Percentiles rank a stretch among this genome's conserved stretches.
phyloP scores from a whole-genome alignment of 352 stramenopile genomes.

The Globisporangium okanoganense region DNA sequence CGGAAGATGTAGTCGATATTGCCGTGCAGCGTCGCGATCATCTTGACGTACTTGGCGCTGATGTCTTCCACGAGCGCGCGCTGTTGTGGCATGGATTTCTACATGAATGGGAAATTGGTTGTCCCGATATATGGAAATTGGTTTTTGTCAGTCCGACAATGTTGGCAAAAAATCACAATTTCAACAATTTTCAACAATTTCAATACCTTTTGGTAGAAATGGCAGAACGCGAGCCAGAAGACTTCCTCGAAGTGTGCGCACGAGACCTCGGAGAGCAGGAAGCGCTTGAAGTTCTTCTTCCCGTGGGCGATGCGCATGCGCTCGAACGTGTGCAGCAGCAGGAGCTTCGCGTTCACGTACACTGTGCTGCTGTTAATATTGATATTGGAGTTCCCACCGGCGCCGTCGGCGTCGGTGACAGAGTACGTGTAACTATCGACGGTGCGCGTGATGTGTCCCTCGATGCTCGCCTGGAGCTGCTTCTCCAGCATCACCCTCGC shows the following conservation, averaged over 20 bases:
- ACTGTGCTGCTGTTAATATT: slow-evolving; percentile 17
- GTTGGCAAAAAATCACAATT: background rate
- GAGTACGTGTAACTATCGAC: slow-evolving; percentile 70
- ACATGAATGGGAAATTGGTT: background rate
- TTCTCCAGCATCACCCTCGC: slow-evolving; percentile 77
- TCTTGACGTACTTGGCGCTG: slow-evolving; percentile 75
- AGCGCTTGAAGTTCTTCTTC: slow-evolving; percentile 82
- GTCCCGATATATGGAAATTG: background rate
- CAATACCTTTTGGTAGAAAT: slow-evolving; percentile 84
- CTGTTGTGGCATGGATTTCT: slow-evolving; percentile 61
- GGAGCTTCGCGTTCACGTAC: slow-evolving; percentile 76
- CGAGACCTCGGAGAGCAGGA: slow-evolving; percentile 72
- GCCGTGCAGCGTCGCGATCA: slow-evolving; percentile 60
- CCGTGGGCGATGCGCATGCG: slow-evolving; percentile 71
- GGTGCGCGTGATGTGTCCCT: slow-evolving; percentile 84
- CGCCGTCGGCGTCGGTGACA: slow-evolving; percentile 7
- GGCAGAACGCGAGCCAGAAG: slow-evolving; percentile 87
- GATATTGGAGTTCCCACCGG: background rate
- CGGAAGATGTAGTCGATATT: slow-evolving; percentile 87
- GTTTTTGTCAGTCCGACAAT: background rate
- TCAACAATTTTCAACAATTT: background rate
- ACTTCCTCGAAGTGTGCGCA: slow-evolving; percentile 83
- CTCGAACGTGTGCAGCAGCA: slow-evolving; percentile 84
- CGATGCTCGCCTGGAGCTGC: slow-evolving; percentile 84
- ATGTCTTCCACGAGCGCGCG: slow-evolving; percentile 64